These are phyloP conservation scores for Corrigiola litoralis DNA, from an alignment of 179 eudicot species.

Conservation along the genomic window DNA sequence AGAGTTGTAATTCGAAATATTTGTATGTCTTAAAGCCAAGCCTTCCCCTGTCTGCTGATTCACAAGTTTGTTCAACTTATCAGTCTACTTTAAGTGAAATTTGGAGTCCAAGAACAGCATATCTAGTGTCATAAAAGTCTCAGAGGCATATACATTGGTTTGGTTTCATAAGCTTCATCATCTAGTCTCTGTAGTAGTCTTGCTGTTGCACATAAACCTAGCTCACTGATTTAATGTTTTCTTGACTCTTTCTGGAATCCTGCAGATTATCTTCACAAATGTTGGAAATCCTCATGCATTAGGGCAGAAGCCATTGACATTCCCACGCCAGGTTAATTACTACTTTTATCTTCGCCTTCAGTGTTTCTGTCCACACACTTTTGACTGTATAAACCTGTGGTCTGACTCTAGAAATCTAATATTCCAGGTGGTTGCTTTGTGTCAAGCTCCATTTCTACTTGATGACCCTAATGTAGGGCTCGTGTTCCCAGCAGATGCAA, in stretches of 20 bases:
- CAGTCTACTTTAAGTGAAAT: background rate
- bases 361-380: background rate
- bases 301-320: conserved; percentile 96
- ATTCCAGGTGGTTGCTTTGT: conserved; percentile 82
- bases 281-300: conserved; percentile 99
- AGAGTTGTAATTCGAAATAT: no score
- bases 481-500: conserved; percentile 90
- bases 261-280: conserved; percentile 96
- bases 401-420: conserved; percentile 1
- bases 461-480: conserved; percentile 98
- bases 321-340: conserved; percentile 87
- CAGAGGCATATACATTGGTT: background rate
- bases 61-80: background rate
- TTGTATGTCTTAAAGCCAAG: no score
- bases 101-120: background rate
- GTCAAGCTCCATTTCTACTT: conserved; percentile 98
- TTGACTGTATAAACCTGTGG: background rate
- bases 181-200: background rate
- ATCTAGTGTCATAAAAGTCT: background rate
- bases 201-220: background rate
- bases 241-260: conserved; percentile 16
- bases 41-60: background rate
- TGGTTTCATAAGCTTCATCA: background rate
- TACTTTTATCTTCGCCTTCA: background rate
- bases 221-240: background rate